Evolutionary conservation across 139 green algal genomes (phyloP), one percentile per base, ranked within the genome.

Genomic region (Edaphochlamys debaryana): DNA sequence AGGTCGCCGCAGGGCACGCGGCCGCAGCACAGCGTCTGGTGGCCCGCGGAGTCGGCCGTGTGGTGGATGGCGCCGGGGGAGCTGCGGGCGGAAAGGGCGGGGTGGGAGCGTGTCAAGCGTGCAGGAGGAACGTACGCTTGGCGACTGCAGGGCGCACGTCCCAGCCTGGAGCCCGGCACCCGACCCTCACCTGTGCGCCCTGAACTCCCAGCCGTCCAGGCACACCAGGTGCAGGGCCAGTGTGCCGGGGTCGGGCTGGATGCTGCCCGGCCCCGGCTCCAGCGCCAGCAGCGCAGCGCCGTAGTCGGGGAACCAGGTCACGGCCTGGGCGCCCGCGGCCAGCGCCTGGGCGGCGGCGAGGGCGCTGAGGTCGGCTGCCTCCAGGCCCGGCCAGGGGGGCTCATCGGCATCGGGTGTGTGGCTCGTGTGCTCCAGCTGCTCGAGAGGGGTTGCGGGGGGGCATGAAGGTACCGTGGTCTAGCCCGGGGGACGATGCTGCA

Each of bases 131-230:
- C 37, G 2, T 38, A 23, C n/a, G 0, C 32, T 15, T 32, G 32
- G 13, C 11, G 3, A 42, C 32, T n/a, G 2, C 34, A 19, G 29
- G 60, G 8, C 1, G 7, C 1, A 22, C 19, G n/a, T n/a, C 9
- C 2, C 64, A 17, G 34, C 32, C 19, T 30, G 15, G 9, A 11
- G 3, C 4, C 64, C 34, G 9, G 2, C 13, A 41, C 66, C 38
- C 68, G 7, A 19, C n/a, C 19, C 58, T 0, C 67, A 68, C 67
- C 67, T 77, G 66, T 89, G 85, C 0, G 63, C 8, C 4, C 30
- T 2, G 25, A 84, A 77, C 7, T 22, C 1, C 85, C 85, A 89
- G n/a, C 63, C 62, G 37, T 89, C 85, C 36, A 87, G 72, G 0
- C 40, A 71, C 4, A 89, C 56, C 19, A 89, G 20, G 4, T 62